These are phyloP conservation scores for Hypoxylon sp. DNA, from an alignment of 2,329 filamentous ascomycete genomes.

Conservation along the genomic window DNA sequence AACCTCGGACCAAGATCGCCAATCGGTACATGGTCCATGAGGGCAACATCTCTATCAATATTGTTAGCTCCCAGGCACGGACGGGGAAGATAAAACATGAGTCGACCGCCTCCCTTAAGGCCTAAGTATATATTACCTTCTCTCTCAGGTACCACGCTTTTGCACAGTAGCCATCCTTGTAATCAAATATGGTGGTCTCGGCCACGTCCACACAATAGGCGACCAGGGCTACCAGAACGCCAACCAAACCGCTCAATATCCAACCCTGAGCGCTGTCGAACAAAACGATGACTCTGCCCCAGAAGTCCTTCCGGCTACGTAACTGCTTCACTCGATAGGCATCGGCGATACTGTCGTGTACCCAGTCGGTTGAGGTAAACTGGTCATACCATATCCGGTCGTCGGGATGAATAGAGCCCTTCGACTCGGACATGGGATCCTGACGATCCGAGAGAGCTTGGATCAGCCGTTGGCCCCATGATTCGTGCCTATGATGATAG, in stretches of 20 bases:
- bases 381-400: conserved; percentile 99
- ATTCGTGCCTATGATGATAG: conserved; percentile 70
- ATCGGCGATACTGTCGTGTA: conserved; percentile 96
- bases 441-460: conserved; percentile 71
- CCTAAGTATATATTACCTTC: conserved; percentile 61
- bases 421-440: conserved; percentile 73
- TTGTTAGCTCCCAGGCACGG: conserved; percentile 27
- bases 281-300: conserved; percentile 80
- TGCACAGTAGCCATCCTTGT: conserved; percentile 88
- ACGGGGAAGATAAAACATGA: conserved; percentile 1
- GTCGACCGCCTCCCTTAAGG: not conserved
- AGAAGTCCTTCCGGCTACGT: conserved; percentile 83
- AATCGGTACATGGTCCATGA: conserved; percentile 67
- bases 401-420: conserved; percentile 76
- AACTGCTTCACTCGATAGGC: conserved; percentile 89
- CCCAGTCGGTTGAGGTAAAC: conserved; percentile 97
- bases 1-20: conserved; percentile 68
- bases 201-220: conserved; percentile 92
- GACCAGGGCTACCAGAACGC: conserved; percentile 83
- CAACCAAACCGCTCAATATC: conserved; percentile 92
- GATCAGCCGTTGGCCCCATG: conserved; percentile 72
- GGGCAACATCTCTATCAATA: conserved; percentile 66
- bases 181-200: conserved; percentile 87
- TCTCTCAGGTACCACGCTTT: conserved; percentile 79
- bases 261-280: conserved; percentile 94